Conservation (phyloP, 164 flowering plant species). For the Stephania japonica region DNA sequence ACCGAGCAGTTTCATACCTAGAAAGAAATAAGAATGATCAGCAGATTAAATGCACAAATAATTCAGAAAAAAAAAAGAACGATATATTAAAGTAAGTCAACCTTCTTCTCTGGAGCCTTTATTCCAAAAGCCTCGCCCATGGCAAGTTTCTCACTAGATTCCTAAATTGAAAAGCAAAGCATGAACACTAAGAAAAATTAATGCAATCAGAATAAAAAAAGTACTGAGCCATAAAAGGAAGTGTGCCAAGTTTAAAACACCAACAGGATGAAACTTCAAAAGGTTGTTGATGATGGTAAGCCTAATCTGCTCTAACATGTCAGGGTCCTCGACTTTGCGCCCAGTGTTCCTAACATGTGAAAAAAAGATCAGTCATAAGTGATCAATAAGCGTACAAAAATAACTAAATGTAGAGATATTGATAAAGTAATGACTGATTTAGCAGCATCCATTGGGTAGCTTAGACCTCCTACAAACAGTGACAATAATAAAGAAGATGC, state of each 20-base stretch:
- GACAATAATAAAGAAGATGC: neutral
- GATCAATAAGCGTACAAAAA: neutral
- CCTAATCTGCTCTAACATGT: constrained; percentile 36
- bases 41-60: neutral
- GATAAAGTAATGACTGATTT: neutral
- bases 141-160: constrained; percentile 80
- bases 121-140: constrained; percentile 94
- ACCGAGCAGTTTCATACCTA: neutral
- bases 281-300: constrained; percentile 42
- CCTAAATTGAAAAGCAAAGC: constrained; percentile 36
- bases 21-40: neutral
- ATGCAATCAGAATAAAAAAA: neutral
- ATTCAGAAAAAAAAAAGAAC: neutral
- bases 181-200: neutral
- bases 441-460: neutral
- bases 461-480: neutral
- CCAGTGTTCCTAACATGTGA: constrained; percentile 53
- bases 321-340: constrained; percentile 78
- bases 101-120: constrained; percentile 80
- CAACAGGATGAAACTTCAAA: constrained; percentile 61
- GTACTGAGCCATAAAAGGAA: constrained; percentile 5
- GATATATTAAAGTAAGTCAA: constrained; percentile 15
- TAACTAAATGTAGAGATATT: neutral
- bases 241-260: constrained; percentile 16
- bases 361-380: neutral